phyloP scores from a whole-genome alignment of 768 basidiomycete genomes.

The Tephrocybe sp. region DNA sequence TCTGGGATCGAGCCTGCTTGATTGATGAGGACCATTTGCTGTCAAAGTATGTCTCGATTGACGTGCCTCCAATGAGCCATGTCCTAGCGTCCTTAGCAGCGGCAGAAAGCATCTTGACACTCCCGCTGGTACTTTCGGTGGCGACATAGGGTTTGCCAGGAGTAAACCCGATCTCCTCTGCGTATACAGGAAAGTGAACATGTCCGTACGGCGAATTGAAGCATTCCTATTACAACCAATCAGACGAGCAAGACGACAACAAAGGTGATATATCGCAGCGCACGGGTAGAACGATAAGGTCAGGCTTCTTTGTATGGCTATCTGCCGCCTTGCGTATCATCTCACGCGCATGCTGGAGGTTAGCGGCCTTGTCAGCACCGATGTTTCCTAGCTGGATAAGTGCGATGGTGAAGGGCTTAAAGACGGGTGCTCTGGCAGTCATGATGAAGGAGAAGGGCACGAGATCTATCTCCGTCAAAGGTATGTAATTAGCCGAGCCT shows the following conservation, averaged over 20 bases:
- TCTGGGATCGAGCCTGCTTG: conserved; percentile 91
- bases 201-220: conserved; percentile 88
- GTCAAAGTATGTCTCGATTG: no score
- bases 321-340: conserved; percentile 73
- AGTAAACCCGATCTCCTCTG: conserved; percentile 70
- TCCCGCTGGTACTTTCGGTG: conserved; percentile 59
- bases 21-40: neutral
- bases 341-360: conserved; percentile 78
- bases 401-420: conserved; percentile 81
- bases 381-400: conserved; percentile 86
- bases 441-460: conserved; percentile 5
- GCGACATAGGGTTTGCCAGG: conserved; percentile 59
- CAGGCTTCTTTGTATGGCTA: conserved; percentile 51
- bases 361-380: conserved; percentile 67
- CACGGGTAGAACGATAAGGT: conserved; percentile 84
- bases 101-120: conserved; percentile 75
- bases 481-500: neutral
- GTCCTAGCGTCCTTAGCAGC: conserved; percentile 73
- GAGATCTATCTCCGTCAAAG: no score
- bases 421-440: conserved; percentile 20
- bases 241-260: conserved; percentile 1
- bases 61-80: conserved; percentile 91
- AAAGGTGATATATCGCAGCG: conserved; percentile 19
- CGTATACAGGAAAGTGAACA: conserved; percentile 76
- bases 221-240: conserved; percentile 58